Base-by-base conservation (phyloP, 2,329 filamentous ascomycete species). In the Talaromyces islandicus region DNA sequence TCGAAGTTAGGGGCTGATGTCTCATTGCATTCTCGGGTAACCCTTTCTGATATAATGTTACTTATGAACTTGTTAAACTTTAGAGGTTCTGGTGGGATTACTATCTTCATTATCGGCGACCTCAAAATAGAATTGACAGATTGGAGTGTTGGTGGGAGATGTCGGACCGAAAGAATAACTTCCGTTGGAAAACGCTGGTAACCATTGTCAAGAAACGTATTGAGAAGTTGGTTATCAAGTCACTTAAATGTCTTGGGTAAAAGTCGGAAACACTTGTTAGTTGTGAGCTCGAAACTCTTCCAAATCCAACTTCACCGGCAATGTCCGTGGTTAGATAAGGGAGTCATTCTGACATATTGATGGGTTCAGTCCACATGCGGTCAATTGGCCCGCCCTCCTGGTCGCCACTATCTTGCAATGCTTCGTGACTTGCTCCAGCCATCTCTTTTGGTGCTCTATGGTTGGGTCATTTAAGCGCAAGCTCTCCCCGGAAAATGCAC, bases 301-400 rank as follows among this genome's bases (percentile, higher is more conserved):
- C 50, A 27, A 21, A 52, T 4, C 50, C 50, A 52, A 52, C 29
- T 27, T 52, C 50, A 12, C 50, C 21, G 21, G 29, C 50, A 29
- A 52, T 52, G n/a, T 52, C 50, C 29, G 29, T n/a, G 9, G 50
- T 27, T 14, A 52, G 17, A 52, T 52, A 52, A 52, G 12, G 67
- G 65, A 41, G 62, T 69, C 32, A 52, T 24, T 24, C 29, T 3
- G 24, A 27, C 50, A 52, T 27, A 17, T 52, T 29, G 29, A 52
- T 27, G 12, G 50, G 24, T 6, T 27, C 21, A 25, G n/a, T 52
- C 50, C 50, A 52, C 50, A 17, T 17, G n/a, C 12, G 12, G 6
- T 27, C n/a, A 25, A 32, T 32, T 2, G 30, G 12, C 30, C 10
- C 10, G 10, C n/a, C 11, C 17, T 52, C 24, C 3, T 29, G 17